Conservation (phyloP, 2,329 filamentous ascomycete species). For the Colletotrichum scovillei region DNA sequence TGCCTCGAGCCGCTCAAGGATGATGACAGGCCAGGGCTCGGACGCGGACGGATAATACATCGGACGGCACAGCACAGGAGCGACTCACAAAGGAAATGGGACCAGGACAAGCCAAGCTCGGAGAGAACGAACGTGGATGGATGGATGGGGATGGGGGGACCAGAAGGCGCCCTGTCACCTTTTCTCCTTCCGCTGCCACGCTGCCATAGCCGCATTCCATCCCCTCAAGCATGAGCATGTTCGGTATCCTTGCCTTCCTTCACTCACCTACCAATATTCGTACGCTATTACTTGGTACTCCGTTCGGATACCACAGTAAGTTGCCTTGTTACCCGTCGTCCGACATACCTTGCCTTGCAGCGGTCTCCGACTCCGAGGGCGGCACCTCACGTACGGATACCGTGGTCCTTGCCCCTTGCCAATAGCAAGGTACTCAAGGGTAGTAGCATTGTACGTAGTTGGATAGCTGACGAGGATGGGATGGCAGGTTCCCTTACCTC, state of each 20-base stretch:
- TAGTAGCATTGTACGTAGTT: neutral
- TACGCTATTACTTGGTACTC: no score
- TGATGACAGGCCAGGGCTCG: neutral
- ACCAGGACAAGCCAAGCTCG: neutral
- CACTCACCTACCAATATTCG: neutral
- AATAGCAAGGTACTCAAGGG: neutral
- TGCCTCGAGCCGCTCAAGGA: slow-evolving; percentile 6
- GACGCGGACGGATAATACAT: neutral
- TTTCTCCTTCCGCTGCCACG: slow-evolving; percentile 15
- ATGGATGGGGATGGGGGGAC: neutral
- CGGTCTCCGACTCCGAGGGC: neutral
- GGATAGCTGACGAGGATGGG: neutral
- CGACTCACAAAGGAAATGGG: neutral
- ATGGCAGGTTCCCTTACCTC: neutral
- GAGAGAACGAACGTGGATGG: neutral
- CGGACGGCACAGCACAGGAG: neutral
- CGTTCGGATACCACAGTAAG: neutral
- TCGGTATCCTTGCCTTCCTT: neutral
- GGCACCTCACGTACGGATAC: neutral
- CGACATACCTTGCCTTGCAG: neutral
- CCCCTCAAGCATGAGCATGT: neutral
- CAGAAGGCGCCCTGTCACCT: neutral
- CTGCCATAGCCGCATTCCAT: neutral
- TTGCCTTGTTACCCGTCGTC: neutral
- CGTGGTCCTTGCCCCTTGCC: no score